Evolutionary conservation across 805 yeast species (phyloP).

Genomic region (Zygotorulaspora florentina): DNA sequence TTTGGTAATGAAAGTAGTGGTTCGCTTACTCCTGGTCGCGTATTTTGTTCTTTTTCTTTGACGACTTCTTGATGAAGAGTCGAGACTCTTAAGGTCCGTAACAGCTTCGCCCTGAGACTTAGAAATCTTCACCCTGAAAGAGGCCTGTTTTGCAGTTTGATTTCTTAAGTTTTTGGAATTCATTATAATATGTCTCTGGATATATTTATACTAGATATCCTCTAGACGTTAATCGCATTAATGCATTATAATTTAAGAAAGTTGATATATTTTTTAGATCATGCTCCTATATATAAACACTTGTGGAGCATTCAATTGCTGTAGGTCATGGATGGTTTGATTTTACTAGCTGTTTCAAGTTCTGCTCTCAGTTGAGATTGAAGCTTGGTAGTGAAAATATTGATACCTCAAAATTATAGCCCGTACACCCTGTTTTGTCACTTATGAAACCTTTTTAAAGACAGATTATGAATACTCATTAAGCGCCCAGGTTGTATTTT

Average conservation of each 20-base stretch:
- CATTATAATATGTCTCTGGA: no score
- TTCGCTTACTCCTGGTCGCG: background rate
- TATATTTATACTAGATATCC: no score
- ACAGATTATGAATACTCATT: background rate
- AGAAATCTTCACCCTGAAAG: constrained; percentile 15
- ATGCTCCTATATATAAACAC: background rate
- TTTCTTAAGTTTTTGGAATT: constrained; percentile 6
- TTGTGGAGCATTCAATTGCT: background rate
- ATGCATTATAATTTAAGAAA: background rate
- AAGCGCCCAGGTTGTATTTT: background rate
- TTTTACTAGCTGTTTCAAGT: no score
- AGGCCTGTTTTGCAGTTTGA: constrained; percentile 9
- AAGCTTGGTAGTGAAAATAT: background rate
- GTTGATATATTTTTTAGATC: background rate
- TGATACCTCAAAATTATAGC: constrained; percentile 3
- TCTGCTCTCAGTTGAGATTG: no score
- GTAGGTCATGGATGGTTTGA: background rate
- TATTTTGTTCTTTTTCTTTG: background rate
- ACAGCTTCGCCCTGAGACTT: background rate
- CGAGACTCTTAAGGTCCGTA: background rate
- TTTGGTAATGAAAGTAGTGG: background rate
- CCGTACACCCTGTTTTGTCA: constrained; percentile 2
- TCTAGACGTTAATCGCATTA: no score
- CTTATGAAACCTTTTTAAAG: background rate
- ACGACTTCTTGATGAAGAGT: background rate